Conservation (phyloP, 108 stramenopile species). For the Parietichytrium sp. region DNA sequence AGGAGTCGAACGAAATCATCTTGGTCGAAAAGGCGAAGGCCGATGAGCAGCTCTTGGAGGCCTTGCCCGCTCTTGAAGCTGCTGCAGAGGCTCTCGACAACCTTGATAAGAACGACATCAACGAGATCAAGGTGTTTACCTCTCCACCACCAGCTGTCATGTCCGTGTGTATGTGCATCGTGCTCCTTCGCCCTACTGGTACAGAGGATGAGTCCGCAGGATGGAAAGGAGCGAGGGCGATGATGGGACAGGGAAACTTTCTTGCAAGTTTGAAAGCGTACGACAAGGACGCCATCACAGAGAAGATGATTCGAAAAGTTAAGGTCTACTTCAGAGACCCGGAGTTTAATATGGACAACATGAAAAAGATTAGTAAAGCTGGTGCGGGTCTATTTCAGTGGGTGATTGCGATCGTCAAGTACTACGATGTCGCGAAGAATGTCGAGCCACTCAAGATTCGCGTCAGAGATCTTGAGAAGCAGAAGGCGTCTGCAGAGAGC, state of each 20-base stretch:
- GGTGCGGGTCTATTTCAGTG: constrained; percentile 64
- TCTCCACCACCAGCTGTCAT: constrained; percentile 62
- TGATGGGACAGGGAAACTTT: constrained; percentile 60
- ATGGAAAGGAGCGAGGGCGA: constrained; percentile 67
- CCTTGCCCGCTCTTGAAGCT: constrained; percentile 67
- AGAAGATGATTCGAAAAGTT: constrained; percentile 57
- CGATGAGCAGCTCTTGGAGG: constrained; percentile 65
- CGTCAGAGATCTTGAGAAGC: constrained; percentile 68
- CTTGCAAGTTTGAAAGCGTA: constrained; percentile 63
- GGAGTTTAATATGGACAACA: constrained; percentile 61
- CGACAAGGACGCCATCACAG: constrained; percentile 67
- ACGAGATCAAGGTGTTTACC: constrained; percentile 66
- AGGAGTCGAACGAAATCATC: constrained; percentile 56
- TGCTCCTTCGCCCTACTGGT: constrained; percentile 61
- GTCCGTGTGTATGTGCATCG: constrained; percentile 43
- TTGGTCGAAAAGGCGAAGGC: constrained; percentile 58
- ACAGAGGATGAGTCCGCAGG: constrained; percentile 59
- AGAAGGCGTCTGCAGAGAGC: constrained; percentile 55
- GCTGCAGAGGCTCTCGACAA: constrained; percentile 69
- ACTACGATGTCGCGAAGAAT: constrained; percentile 67
- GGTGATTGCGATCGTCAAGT: constrained; percentile 67
- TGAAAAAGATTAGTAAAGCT: constrained; percentile 62
- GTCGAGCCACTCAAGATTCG: constrained; percentile 62
- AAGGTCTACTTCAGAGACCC: constrained; percentile 55
- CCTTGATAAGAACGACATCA: constrained; percentile 64